A percentile compares a stretch with the other conserved stretches of the same genome.
Conservation (phyloP, 768 basidiomycete genomes). For the Grammothele lineata region DNA sequence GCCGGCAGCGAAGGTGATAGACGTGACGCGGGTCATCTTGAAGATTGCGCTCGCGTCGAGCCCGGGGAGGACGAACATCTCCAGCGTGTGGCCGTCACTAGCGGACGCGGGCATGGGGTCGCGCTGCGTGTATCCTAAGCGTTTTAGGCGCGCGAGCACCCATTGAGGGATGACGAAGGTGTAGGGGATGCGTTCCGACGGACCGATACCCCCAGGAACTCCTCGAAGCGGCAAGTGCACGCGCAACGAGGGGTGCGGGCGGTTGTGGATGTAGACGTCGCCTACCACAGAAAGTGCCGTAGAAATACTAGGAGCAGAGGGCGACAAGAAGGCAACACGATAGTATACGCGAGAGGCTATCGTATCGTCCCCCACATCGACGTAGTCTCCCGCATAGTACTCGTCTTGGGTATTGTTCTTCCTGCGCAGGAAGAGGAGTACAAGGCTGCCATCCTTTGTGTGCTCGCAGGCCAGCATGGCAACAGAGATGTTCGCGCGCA, state of each 20-base stretch:
- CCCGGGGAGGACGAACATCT: slow-evolving; percentile 1
- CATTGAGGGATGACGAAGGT: slow-evolving; percentile 1
- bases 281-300: not conserved
- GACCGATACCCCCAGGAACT: not conserved
- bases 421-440: slow-evolving; percentile 1
- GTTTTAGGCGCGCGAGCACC: not conserved
- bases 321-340: not conserved
- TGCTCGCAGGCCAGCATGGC: slow-evolving; percentile 1
- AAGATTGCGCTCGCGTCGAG: slow-evolving; percentile 2
- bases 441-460: slow-evolving; percentile 1
- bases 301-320: not conserved
- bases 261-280: slow-evolving; percentile 1
- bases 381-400: slow-evolving; percentile 1
- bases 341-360: not conserved
- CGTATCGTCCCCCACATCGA: not conserved
- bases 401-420: not conserved
- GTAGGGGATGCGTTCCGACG: not conserved
- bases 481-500: not conserved
- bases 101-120: not conserved
- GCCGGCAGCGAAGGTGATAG: not conserved
- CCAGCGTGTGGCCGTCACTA: not conserved
- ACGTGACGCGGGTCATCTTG: not conserved
- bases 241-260: not conserved
- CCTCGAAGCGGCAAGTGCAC: not conserved
- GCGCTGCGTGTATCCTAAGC: not conserved